phyloP scores from a whole-genome alignment of 2,329 filamentous ascomycete genomes.

The Cladosporium sp. region DNA sequence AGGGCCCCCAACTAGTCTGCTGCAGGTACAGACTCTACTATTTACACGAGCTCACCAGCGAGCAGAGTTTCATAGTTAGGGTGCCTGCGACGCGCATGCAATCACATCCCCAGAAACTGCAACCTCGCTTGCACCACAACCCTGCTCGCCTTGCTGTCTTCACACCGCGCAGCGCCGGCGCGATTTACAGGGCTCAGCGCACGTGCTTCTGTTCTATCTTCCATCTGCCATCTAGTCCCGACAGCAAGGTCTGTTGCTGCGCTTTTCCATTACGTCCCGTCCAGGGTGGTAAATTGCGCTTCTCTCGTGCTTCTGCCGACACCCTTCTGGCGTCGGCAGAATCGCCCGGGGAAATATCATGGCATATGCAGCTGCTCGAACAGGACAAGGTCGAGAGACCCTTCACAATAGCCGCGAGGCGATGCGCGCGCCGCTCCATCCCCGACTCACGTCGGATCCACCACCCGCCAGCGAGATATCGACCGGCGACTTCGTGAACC shows the following conservation, averaged over 20 bases:
- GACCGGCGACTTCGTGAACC: conserved; percentile 6
- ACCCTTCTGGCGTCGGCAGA: conserved; percentile 14
- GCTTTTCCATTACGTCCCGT: conserved; percentile 7
- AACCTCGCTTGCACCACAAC: conserved; percentile 14
- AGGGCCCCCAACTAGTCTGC: conserved; percentile 9
- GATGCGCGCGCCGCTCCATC: conserved; percentile 14
- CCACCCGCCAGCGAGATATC: conserved; percentile 2
- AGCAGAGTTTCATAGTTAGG: not conserved
- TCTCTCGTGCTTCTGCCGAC: conserved; percentile 8
- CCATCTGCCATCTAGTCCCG: not conserved
- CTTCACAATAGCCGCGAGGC: conserved; percentile 9
- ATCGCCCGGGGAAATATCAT: conserved; percentile 16
- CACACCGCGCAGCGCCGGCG: conserved; percentile 9
- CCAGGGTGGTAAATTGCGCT: conserved; percentile 12
- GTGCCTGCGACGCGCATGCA: conserved; percentile 6
- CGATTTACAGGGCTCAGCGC: conserved; percentile 4
- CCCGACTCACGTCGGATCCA: conserved; percentile 11
- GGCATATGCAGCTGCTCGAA: not conserved
- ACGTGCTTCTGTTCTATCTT: conserved; percentile 5
- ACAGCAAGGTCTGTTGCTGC: not conserved
- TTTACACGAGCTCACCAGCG: conserved; percentile 4
- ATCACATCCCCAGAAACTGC: conserved; percentile 16
- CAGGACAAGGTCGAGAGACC: not conserved
- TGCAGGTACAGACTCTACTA: conserved; percentile 12
- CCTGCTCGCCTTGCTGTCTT: conserved; percentile 17